Evolutionary conservation across 306 rosid genomes (phyloP), one percentile per base, ranked within the genome.

Genomic region (Castanopsis chinensis): DNA sequence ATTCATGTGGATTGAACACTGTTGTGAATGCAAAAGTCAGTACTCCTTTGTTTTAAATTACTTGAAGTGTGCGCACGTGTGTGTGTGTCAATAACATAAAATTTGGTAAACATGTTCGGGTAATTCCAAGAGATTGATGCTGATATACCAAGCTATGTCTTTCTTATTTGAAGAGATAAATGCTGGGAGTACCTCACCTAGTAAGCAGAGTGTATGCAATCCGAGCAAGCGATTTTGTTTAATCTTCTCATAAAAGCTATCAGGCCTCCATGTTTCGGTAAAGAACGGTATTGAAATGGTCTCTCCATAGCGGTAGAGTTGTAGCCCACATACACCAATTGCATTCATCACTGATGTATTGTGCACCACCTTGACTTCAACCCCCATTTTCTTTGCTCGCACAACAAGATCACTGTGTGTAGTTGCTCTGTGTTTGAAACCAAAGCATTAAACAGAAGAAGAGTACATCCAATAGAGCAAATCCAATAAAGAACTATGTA

Each of bases 301-400:
- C 83, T 94, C 97, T 7, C 97, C 98, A 41, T 92, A 94, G 33
- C 92, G 95, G 80, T 94, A 94, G 23, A 92, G 85, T 78, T 94
- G 98, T 15, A 92, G 81, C 33, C 98, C 99, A 63, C 99, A 92
- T 72, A 90, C 78, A 71, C 99, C 97, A 74, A 92, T 71, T 0
- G 99, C 97, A 80, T 91, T 94, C 97, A 94, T 92, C 58, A 94
- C 93, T 1, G 97, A 94, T 6, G 95, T 91, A 70, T 94, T 94
- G 85, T 92, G 93, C 35, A 94, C 88, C 33, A 87, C 86, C 49
- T 86, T 81, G 32, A 94, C 97, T 23, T 81, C 90, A 68, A 94
- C 79, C 25, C 91, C 93, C 88, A 92, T 82, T 51, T 85, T 88
- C 85, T 91, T 94, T 1, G 97, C 98, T 78, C 95, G 91, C 83